phyloP scores from a whole-genome alignment of 2,329 filamentous ascomycete species.

The Alternaria triticina region DNA sequence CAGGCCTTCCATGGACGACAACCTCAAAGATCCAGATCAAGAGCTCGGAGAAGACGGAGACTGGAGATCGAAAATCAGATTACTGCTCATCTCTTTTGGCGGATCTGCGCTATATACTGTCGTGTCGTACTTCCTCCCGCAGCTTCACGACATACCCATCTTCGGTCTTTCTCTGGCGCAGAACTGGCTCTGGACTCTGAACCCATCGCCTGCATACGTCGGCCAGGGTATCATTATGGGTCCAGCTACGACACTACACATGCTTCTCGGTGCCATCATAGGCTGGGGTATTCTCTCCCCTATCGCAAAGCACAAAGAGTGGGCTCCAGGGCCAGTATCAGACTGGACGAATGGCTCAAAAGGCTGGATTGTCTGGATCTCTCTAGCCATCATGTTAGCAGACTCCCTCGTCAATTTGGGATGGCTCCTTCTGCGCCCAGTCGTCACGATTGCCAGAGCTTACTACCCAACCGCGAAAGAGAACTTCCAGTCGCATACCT shows the following conservation, averaged over 20 bases:
- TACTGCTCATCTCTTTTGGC: conserved; percentile 65
- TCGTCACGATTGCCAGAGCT: conserved; percentile 56
- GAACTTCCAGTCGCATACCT: conserved; percentile 40
- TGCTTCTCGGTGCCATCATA: conserved; percentile 86
- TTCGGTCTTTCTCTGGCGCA: conserved; percentile 77
- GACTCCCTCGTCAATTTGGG: conserved; percentile 89
- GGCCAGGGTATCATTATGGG: conserved; percentile 99
- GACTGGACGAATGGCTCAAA: conserved; percentile 95
- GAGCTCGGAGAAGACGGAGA: conserved; percentile 51
- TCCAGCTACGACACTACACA: conserved; percentile 90
- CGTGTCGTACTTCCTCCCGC: conserved; percentile 86
- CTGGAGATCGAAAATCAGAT: conserved; percentile 67
- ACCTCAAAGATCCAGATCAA: conserved; percentile 23
- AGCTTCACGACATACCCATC: conserved; percentile 83
- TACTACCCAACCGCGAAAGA: conserved; percentile 46
- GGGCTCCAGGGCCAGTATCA: conserved; percentile 85
- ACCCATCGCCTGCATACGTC: conserved; percentile 95
- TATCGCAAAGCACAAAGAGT: conserved; percentile 81
- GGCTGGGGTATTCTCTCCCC: conserved; percentile 94
- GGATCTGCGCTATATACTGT: conserved; percentile 71
- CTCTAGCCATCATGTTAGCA: conserved; percentile 93
- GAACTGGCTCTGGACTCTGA: conserved; percentile 93
- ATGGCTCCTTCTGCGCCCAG: conserved; percentile 73
- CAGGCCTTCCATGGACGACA: conserved; percentile 23
- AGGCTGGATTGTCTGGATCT: conserved; percentile 98